These are phyloP conservation scores for Serpula lacrymans DNA, from an alignment of 768 basidiomycete genomes.

Conservation along the genomic window DNA sequence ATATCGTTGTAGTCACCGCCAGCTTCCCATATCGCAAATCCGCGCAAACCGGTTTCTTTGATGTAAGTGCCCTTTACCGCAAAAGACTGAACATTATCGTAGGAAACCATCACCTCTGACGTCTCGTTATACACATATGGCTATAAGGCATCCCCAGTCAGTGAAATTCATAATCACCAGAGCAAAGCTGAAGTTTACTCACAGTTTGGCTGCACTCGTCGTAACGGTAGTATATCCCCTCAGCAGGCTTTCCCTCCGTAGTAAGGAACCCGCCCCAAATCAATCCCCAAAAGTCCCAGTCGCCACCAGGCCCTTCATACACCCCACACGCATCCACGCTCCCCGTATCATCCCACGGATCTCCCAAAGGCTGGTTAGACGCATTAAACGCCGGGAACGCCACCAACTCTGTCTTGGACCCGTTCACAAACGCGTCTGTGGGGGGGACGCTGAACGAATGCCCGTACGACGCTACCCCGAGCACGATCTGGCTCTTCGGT, in stretches of 20 bases:
- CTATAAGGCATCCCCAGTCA: constrained; percentile 31
- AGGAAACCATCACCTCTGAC: constrained; percentile 57
- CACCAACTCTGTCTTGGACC: constrained; percentile 30
- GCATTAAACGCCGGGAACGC: constrained; percentile 52
- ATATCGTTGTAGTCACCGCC: constrained; percentile 39
- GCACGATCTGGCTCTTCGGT: constrained; percentile 65
- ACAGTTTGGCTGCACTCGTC: constrained; percentile 78
- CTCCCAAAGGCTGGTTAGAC: constrained; percentile 43
- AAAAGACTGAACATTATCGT: constrained; percentile 61
- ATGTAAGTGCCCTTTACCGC: constrained; percentile 44
- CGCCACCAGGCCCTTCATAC: constrained; percentile 46
- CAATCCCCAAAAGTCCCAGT: constrained; percentile 64
- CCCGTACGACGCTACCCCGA: constrained; percentile 84
- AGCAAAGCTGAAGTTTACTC: constrained; percentile 13
- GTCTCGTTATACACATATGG: constrained; percentile 63
- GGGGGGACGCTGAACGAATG: constrained; percentile 50
- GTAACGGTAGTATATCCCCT: constrained; percentile 49
- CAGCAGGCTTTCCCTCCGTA: constrained; percentile 42
- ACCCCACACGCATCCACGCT: constrained; percentile 60
- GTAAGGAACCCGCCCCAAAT: constrained; percentile 54
- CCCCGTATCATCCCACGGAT: constrained; percentile 52
- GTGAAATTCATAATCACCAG: background rate
- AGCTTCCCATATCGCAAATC: constrained; percentile 45
- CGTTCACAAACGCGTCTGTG: constrained; percentile 17
- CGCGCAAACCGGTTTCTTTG: constrained; percentile 27